Percentiles rank a stretch among this genome's conserved stretches.
Evolutionary conservation across 108 stramenopile species (phyloP).

Genomic region (Nannochloropsis granulata): DNA sequence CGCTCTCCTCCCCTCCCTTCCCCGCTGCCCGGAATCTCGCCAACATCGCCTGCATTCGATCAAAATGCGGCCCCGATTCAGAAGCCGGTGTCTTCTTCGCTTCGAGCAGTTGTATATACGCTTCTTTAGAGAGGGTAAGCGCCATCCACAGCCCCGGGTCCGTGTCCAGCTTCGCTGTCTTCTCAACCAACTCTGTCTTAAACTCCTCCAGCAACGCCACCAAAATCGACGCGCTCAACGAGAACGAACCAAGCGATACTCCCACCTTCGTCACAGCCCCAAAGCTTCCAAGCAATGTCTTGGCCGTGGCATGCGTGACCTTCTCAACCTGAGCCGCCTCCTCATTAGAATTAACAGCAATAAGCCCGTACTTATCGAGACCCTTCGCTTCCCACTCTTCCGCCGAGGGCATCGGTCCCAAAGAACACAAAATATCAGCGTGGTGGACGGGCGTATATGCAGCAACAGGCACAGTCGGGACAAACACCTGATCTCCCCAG

Average conservation of each 20-base stretch:
- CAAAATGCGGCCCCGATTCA: conserved; percentile 46
- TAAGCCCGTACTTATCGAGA: conserved; percentile 92
- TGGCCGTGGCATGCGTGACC: conserved; percentile 86
- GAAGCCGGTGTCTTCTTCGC: background rate
- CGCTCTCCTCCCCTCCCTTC: background rate
- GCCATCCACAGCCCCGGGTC: conserved; percentile 99
- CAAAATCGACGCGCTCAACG: conserved; percentile 64
- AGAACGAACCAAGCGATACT: conserved; percentile 81
- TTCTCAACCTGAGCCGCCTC: conserved; percentile 98
- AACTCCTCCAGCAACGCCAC: conserved; percentile 68
- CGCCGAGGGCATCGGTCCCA: conserved; percentile 70
- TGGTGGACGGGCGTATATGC: conserved; percentile 67
- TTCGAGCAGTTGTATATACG: conserved; percentile 27
- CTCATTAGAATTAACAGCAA: conserved; percentile 62
- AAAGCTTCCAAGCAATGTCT: conserved; percentile 63
- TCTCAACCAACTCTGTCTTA: conserved; percentile 51
- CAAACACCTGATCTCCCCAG: conserved; percentile 84
- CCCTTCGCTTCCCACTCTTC: conserved; percentile 79
- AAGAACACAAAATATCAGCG: conserved; percentile 88
- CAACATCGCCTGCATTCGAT: conserved; percentile 64
- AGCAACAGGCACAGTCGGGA: background rate
- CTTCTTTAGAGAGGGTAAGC: conserved; percentile 58
- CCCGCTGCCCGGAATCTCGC: conserved; percentile 35
- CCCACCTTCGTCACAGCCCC: conserved; percentile 78
- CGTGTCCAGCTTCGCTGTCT: conserved; percentile 72